phyloP scores from a whole-genome alignment of 257 asterid species.

The Solanum neorickii region DNA sequence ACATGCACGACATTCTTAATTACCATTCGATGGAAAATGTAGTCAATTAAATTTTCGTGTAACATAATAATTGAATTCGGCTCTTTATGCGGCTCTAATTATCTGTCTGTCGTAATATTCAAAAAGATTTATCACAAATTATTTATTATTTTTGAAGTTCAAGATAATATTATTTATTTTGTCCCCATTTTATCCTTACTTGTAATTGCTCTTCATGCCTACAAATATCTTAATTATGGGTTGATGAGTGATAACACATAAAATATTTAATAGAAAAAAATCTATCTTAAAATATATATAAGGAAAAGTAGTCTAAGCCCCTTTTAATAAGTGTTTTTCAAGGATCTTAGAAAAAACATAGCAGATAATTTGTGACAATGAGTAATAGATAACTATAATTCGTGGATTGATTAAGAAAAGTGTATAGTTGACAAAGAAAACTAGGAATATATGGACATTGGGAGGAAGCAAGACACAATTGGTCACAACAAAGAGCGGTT shows the following conservation, averaged over 20 bases:
- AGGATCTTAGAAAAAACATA: rapidly evolving
- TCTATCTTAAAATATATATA: neutral
- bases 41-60: neutral
- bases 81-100: neutral
- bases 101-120: rapidly evolving
- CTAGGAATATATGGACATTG: neutral
- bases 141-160: neutral
- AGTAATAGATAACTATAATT: neutral
- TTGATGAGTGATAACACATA: neutral
- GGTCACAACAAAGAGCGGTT: neutral
- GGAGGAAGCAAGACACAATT: neutral
- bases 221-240: neutral
- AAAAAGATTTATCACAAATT: rapidly evolving
- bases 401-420: neutral
- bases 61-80: neutral
- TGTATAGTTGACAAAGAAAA: neutral
- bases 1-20: neutral
- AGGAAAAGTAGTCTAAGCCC: neutral
- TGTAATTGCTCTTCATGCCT: neutral
- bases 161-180: neutral
- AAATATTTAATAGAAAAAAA: neutral
- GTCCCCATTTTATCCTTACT: neutral
- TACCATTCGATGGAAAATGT: neutral
- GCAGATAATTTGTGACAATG: rapidly evolving
- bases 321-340: neutral